Conservation (phyloP, 805 yeast genomes). For the Naumovozyma dairenensis region DNA sequence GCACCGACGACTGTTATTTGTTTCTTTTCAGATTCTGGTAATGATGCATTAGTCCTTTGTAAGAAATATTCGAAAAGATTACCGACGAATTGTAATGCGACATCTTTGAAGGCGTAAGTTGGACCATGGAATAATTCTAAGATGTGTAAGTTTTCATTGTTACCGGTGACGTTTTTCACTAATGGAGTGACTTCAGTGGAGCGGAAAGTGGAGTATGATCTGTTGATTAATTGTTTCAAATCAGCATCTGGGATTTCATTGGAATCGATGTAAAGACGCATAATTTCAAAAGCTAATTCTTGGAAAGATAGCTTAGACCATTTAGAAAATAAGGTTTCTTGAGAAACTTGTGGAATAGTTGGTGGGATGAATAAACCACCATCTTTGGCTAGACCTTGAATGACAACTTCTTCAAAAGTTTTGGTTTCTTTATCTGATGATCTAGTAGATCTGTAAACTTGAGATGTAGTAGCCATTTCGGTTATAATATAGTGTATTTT, state of each 20-base stretch:
- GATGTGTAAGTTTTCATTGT: conserved; percentile 51
- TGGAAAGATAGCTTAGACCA: conserved; percentile 76
- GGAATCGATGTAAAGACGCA: conserved; percentile 67
- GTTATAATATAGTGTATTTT: too few relatives aligned
- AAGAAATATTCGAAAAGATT: conserved; percentile 90
- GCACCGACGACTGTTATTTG: conserved; percentile 96
- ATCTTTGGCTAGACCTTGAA: conserved; percentile 89
- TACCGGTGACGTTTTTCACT: conserved; percentile 44
- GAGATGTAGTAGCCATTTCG: conserved; percentile 32
- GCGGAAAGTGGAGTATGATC: conserved; percentile 87
- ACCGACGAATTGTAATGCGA: conserved; percentile 96
- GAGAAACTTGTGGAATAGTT: conserved; percentile 54
- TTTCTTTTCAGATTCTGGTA: conserved; percentile 52
- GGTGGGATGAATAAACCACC: conserved; percentile 94
- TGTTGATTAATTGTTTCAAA: conserved; percentile 48
- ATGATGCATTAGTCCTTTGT: conserved; percentile 54
- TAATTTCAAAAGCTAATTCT: conserved; percentile 77
- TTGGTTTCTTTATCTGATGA: conserved; percentile 40
- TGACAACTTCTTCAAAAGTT: conserved; percentile 72
- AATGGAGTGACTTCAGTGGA: conserved; percentile 83
- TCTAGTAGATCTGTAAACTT: conserved; percentile 75
- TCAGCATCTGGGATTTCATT: conserved; percentile 67
- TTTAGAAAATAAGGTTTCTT: conserved; percentile 42
- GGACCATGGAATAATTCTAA: conserved; percentile 98
- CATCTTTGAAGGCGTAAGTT: conserved; percentile 97